phyloP scores from a whole-genome alignment of 768 basidiomycete genomes.

The Hypholoma fasciculare region DNA sequence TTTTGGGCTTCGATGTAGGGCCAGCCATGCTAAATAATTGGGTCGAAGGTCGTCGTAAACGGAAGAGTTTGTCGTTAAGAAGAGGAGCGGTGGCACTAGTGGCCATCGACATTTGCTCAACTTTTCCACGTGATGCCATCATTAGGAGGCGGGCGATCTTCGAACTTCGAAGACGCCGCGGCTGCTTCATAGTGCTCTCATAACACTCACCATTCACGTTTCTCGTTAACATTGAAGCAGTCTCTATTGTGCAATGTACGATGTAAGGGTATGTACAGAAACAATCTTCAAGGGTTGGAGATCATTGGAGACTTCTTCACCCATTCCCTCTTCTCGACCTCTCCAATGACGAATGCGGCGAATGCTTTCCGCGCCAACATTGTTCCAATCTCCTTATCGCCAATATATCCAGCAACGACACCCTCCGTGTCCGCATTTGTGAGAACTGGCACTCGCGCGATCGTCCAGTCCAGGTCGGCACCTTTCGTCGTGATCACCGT shows the following conservation, averaged over 20 bases:
- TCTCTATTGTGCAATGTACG: too few relatives aligned
- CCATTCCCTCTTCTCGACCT: conserved; percentile 63
- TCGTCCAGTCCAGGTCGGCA: conserved; percentile 62
- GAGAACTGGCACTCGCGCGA: conserved; percentile 66
- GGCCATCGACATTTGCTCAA: too few relatives aligned
- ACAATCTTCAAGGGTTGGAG: conserved; percentile 20
- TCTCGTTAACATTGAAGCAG: too few relatives aligned
- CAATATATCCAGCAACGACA: conserved; percentile 63
- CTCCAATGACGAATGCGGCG: conserved; percentile 58
- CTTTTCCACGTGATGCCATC: too few relatives aligned
- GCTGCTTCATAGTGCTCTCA: too few relatives aligned
- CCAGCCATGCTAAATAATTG: neutral
- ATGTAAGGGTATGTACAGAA: too few relatives aligned
- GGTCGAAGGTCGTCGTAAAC: neutral
- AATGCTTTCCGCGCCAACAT: conserved; percentile 58
- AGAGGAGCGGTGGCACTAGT: too few relatives aligned
- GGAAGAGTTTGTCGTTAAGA: too few relatives aligned
- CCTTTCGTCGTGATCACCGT: conserved; percentile 50
- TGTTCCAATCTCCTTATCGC: conserved; percentile 47
- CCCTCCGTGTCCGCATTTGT: conserved; percentile 46
- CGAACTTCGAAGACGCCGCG: too few relatives aligned
- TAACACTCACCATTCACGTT: too few relatives aligned
- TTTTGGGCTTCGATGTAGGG: neutral
- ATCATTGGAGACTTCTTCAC: conserved; percentile 49
- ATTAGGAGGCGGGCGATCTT: too few relatives aligned